Percentiles rank a stretch among this genome's conserved stretches.
Conservation (phyloP, 306 rosid genomes). For the Casuarina cunninghamiana region DNA sequence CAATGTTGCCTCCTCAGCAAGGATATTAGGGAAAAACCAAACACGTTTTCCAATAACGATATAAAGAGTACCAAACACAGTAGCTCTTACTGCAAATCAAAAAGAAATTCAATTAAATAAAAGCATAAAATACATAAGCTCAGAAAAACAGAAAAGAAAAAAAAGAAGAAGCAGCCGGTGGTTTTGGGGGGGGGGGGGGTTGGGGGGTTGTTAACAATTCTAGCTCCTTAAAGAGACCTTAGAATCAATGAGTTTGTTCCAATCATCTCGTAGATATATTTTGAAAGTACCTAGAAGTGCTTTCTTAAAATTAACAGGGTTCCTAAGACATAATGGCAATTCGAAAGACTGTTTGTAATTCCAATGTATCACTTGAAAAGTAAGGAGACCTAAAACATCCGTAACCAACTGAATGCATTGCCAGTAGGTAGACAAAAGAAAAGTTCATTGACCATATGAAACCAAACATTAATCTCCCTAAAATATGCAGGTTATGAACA, state of each 20-base stretch:
- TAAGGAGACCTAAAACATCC: not conserved
- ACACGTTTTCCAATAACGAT: constrained; percentile 75
- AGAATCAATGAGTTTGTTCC: not conserved
- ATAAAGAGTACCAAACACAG: constrained; percentile 69
- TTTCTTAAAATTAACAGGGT: not conserved
- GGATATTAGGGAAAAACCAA: constrained; percentile 97
- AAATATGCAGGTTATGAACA: not conserved
- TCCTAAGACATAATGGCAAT: not conserved
- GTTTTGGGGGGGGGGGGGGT: too few species aligned
- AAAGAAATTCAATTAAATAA: constrained; percentile 1
- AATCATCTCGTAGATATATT: not conserved
- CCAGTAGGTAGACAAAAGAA: not conserved
- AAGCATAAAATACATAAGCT: not conserved
- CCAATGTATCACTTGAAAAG: not conserved
- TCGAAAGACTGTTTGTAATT: not conserved
- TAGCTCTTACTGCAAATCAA: constrained; percentile 71
- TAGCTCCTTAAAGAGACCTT: not conserved
- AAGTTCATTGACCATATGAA: not conserved
- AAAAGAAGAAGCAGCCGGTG: too few species aligned
- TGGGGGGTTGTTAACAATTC: not conserved
- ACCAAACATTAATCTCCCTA: not conserved
- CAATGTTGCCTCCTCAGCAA: constrained; percentile 95
- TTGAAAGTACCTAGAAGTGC: not conserved
- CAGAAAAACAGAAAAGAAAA: too few species aligned
- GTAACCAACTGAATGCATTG: constrained; percentile 1